Evolutionary conservation across 2,329 filamentous ascomycete species (phyloP), one percentile per base, ranked within the genome.

Genomic region (Cercospora janseana): DNA sequence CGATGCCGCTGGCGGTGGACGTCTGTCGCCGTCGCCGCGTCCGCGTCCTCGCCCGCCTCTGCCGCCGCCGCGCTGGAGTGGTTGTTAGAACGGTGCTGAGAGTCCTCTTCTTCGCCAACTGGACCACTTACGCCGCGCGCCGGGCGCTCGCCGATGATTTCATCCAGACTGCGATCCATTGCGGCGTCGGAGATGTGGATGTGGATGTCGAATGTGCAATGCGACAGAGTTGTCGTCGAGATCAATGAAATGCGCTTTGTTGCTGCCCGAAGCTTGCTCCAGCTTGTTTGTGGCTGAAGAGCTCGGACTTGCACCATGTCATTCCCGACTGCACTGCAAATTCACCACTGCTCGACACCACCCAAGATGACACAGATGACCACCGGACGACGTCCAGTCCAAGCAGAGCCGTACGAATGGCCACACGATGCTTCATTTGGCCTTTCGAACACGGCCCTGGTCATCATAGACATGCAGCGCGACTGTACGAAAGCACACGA

Each of bases 81-180:
- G 34, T n/a, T 38, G 34, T 21, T 38, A 21, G 15, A 16, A 18
- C 34, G 4, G 34, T 38, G 34, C 16, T n/a, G n/a, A n/a, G n/a
- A n/a, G n/a, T n/a, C n/a, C n/a, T n/a, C n/a, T n/a, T n/a, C n/a
- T n/a, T n/a, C n/a, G n/a, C n/a, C n/a, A n/a, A n/a, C n/a, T n/a
- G n/a, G n/a, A n/a, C n/a, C n/a, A 13, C 55, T 52, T 51, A 58
- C 55, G 40, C 42, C 38, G 42, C 72, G 55, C 75, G 82, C 80
- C 63, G 80, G 78, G 58, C 79, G 78, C 62, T 82, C 80, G 56
- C 74, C 73, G 56, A 83, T 82, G 63, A 83, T 81, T 61, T 84
- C 81, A 69, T 84, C 81, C 51, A 85, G 72, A 62, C 77, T 79
- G 64, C 80, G 78, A 70, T 85, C 81, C 81, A 85, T 85, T 18